These are phyloP conservation scores for Pichia sp. DNA, from an alignment of 1,139 yeast genomes.

Conservation along the genomic window DNA sequence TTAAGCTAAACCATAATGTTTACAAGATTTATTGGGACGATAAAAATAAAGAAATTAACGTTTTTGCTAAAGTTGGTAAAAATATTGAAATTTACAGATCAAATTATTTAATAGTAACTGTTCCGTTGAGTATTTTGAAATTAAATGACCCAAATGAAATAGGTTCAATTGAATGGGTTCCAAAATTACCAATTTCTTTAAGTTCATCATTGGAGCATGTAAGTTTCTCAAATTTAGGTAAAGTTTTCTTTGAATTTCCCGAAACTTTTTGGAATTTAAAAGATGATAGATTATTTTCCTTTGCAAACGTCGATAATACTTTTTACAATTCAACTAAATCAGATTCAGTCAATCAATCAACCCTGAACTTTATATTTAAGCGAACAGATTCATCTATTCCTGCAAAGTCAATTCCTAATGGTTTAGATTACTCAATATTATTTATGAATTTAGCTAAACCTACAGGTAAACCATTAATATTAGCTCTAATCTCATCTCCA, in stretches of 20 bases:
- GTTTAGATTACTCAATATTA: conserved; percentile 32
- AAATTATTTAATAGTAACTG: conserved; percentile 59
- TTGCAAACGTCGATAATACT: conserved; percentile 35
- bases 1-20: conserved; percentile 46
- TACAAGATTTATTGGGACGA: conserved; percentile 33
- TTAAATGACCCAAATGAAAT: conserved; percentile 31
- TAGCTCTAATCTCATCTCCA: conserved; percentile 63
- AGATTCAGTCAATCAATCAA: conserved; percentile 3
- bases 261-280: conserved; percentile 57
- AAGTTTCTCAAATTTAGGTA: conserved; percentile 69
- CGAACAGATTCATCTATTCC: conserved; percentile 10
- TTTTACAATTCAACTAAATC: conserved; percentile 3
- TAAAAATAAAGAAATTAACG: conserved; percentile 25
- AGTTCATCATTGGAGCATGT: conserved; percentile 39
- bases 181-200: conserved; percentile 48
- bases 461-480: conserved; percentile 43
- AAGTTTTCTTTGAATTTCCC: conserved; percentile 68
- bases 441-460: conserved; percentile 40
- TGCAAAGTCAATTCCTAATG: conserved; percentile 6
- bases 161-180: conserved; percentile 52
- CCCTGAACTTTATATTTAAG: conserved; percentile 3
- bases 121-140: conserved; percentile 69
- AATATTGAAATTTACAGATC: conserved; percentile 33
- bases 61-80: conserved; percentile 13
- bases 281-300: conserved; percentile 46